Evolutionary conservation across 2,329 filamentous ascomycete species (phyloP).

Genomic region (Pseudogymnoascus sp.): DNA sequence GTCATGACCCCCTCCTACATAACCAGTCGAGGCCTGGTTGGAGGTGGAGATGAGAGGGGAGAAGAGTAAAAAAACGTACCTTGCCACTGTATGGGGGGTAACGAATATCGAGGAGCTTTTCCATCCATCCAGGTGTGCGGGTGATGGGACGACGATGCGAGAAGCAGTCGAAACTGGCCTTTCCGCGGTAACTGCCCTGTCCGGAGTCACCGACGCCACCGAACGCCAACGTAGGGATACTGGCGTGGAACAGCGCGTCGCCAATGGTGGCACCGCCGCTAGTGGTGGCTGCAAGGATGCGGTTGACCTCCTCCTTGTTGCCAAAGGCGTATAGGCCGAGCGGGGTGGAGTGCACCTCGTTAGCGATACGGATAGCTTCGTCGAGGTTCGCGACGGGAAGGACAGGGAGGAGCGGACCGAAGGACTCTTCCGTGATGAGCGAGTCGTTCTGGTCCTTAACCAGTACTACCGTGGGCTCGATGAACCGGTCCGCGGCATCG

Average conservation of each 20-base stretch:
- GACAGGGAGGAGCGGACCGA: constrained; percentile 85
- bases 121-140: constrained; percentile 58
- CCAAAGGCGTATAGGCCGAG: constrained; percentile 82
- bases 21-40: neutral
- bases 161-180: constrained; percentile 61
- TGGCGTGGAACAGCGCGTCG: constrained; percentile 61
- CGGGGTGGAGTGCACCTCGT: constrained; percentile 73
- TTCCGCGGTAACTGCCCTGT: constrained; percentile 67
- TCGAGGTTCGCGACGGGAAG: constrained; percentile 72
- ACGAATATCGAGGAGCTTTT: constrained; percentile 56
- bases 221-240: constrained; percentile 64
- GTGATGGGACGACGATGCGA: constrained; percentile 51
- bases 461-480: constrained; percentile 87
- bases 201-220: constrained; percentile 78
- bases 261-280: constrained; percentile 61
- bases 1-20: neutral
- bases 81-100: constrained; percentile 52
- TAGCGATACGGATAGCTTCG: constrained; percentile 74
- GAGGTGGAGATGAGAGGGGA: constrained; percentile 3
- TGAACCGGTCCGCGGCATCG: constrained; percentile 72
- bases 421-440: constrained; percentile 75
- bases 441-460: constrained; percentile 67
- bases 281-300: constrained; percentile 52
- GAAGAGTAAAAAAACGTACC: neutral
- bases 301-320: constrained; percentile 62